These are phyloP conservation scores for Monilinia aucupariae DNA, from an alignment of 2,329 filamentous ascomycete species.

Conservation along the genomic window DNA sequence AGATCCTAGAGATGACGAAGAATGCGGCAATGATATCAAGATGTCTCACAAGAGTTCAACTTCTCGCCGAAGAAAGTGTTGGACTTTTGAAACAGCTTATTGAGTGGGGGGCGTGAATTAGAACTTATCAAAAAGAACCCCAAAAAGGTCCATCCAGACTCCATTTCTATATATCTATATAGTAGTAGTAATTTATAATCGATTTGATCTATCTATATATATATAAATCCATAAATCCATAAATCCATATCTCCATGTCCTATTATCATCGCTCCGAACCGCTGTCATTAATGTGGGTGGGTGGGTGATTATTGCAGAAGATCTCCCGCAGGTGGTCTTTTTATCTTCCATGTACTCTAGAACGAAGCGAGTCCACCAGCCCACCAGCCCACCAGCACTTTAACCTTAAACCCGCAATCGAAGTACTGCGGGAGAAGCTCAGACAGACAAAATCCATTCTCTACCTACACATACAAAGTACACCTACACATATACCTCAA, in stretches of 20 bases:
- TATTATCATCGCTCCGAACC: not conserved
- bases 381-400: no score
- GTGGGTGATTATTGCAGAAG: slow-evolving; percentile 17
- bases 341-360: not conserved
- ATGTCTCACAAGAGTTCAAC: not conserved
- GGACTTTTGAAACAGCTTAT: not conserved
- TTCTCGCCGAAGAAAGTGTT: not conserved
- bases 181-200: no score
- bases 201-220: no score
- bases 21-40: not conserved
- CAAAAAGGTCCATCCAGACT: not conserved
- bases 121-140: not conserved
- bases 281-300: slow-evolving; percentile 1
- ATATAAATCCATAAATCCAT: no score
- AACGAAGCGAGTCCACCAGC: no score
- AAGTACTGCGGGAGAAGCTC: slow-evolving; percentile 13
- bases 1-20: not conserved
- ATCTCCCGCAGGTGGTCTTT: slow-evolving; percentile 11
- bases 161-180: no score
- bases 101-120: not conserved
- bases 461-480: no score
- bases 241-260: no score
- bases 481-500: no score
- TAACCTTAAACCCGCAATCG: not conserved
- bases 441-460: slow-evolving; percentile 6